phyloP scores from a whole-genome alignment of 2,329 filamentous ascomycete genomes.

The Endocalyx cinctus region DNA sequence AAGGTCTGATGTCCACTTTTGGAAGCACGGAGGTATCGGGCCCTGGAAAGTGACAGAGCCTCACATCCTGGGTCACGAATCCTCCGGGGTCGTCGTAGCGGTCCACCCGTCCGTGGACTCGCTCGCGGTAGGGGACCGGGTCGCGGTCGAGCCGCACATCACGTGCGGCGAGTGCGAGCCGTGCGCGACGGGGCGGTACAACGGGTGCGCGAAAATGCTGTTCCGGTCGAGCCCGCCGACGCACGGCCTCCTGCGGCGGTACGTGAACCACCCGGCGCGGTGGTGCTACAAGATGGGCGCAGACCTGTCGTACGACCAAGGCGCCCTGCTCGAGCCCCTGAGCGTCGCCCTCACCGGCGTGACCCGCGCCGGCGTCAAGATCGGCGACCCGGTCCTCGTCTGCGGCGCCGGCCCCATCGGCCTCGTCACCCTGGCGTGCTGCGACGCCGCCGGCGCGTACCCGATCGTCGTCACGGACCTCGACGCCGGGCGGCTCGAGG shows the following conservation, averaged over 20 bases:
- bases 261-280: conserved; percentile 53
- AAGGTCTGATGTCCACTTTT: too few species aligned
- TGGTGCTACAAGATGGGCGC: conserved; percentile 43
- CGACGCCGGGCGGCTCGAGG: conserved; percentile 47
- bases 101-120: background rate
- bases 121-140: conserved; percentile 56
- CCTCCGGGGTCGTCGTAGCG: background rate
- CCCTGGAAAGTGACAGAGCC: too few species aligned
- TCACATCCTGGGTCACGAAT: too few species aligned
- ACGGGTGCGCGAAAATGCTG: conserved; percentile 54
- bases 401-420: conserved; percentile 60
- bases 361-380: conserved; percentile 39
- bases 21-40: too few species aligned
- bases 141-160: conserved; percentile 60
- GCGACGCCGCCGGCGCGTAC: conserved; percentile 54
- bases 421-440: conserved; percentile 49
- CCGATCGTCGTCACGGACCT: conserved; percentile 59
- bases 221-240: conserved; percentile 57
- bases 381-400: conserved; percentile 49
- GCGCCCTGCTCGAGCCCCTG: conserved; percentile 57
- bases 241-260: conserved; percentile 53
- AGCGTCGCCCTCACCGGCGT: conserved; percentile 58
- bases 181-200: conserved; percentile 53
- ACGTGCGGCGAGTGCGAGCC: conserved; percentile 55
- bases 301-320: conserved; percentile 27